Evolutionary conservation across 139 green algal species (phyloP), one percentile per base, ranked within the genome.

Genomic region (Tetradesmus lagerheimii): DNA sequence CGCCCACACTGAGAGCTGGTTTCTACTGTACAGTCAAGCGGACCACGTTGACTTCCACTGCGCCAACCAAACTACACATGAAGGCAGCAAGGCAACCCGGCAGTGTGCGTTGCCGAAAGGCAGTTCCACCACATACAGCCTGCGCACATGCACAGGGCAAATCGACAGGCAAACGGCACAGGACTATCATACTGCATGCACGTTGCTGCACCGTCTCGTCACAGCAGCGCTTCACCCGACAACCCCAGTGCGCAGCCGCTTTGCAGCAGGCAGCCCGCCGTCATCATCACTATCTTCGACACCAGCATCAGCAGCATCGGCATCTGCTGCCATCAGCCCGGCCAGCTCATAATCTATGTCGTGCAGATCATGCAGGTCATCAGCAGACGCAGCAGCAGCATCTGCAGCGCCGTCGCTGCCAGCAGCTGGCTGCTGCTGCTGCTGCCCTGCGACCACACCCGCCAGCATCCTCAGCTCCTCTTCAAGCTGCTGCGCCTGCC

Each of bases 391-490:
- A 25, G 16, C 50, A 20, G 50, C 50, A 64, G 50, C 50, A 64
- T 14, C 66, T 38, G 66, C 66, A 35, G 9, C 25, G n/a, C 66
- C 25, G 66, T 35, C 29, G 9, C 27, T 77, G 66, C n/a, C n/a
- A 35, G 29, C 5, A 38, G 66, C 66, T 39, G 4, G 4, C 71
- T 79, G 67, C 15, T 78, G 67, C n/a, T 41, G 16, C 12, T 41
- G n/a, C 37, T 53, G 37, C 76, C 37, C 35, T 50, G 82, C 82
- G 39, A 45, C 53, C 66, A 45, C 57, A 35, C 82, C n/a, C 62
- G 82, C 38, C 39, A 84, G 41, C 79, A 84, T 29, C 25, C 20
- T 14, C 41, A 84, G 39, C 79, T 84, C 39, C n/a, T 66, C 79
- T 18, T 31, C 27, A 14, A 50, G 25, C 35, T 53, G 76, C 76